Base-by-base conservation (phyloP, 805 yeast species). In the Candida maris region DNA sequence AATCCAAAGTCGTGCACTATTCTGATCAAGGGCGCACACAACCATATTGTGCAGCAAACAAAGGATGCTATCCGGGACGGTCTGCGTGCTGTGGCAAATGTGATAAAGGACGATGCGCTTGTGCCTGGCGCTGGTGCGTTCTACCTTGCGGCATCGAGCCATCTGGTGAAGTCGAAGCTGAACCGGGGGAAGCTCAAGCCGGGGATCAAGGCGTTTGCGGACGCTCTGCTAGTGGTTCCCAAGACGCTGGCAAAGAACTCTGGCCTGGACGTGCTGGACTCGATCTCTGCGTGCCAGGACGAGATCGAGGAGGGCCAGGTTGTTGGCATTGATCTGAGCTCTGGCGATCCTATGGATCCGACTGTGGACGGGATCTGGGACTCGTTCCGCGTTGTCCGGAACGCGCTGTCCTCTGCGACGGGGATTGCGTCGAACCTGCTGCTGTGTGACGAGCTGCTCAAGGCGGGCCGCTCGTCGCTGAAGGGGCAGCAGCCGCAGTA, bases 1-100 rank as follows among this genome's bases (percentile, higher is more conserved):
- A 84, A 87, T 55, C 97, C 97, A 42, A 85, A 85, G 62, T 77
- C 95, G 5, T 93, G 88, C 49, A 86, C 96, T 8, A 85, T 93
- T 41, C 72, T 93, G 43, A 89, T 93, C 58, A 86, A 87, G 64
- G 98, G 97, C 17, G 89, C 96, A 34, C 91, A 94, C 41, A 78
- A 79, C 48, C 93, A 91, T 62, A 78, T 86, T 27, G 75, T 93
- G 50, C 84, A 78, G 54, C 98, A 93, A 67, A 85, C 95, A 22
- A 87, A 89, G 59, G 98, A 93, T 59, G 97, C 99, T 1, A 88
- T 94, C 16, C 79, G 98, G 61, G 98, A 93, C 61, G 99, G 99
- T 22, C 71, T 93, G 41, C 79, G 98, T 49, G 88, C 97, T 1
- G 97, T 93, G 13, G 79, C 95, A 29, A 93, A 93, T 57, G 93